A percentile compares a stretch with the other conserved stretches of the same genome.
These are phyloP conservation scores for Apophysomyces variabilis DNA, from an alignment of 371 early-diverging fungal species.

Conservation along the genomic window DNA sequence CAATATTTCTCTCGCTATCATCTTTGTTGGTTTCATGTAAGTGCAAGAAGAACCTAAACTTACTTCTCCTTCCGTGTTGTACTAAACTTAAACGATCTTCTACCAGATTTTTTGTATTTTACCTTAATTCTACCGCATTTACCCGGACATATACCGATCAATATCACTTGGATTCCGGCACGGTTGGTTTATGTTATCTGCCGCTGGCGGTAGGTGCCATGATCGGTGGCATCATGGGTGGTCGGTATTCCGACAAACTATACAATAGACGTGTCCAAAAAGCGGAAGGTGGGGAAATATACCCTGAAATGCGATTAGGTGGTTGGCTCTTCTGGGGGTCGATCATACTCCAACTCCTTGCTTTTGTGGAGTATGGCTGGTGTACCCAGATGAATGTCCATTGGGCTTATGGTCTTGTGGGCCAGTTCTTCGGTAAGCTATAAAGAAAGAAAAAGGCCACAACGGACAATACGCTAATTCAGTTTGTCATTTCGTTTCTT, in stretches of 20 bases:
- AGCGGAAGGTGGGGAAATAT: slow-evolving; percentile 20
- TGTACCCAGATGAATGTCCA: slow-evolving; percentile 42
- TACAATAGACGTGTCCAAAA: slow-evolving; percentile 30
- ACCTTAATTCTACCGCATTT: slow-evolving; percentile 28
- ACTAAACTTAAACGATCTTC: too few relatives aligned
- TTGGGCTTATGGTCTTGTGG: slow-evolving; percentile 42
- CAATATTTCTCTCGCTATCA: slow-evolving; percentile 35
- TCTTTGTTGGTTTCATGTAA: slow-evolving; percentile 45
- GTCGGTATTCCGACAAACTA: slow-evolving; percentile 35
- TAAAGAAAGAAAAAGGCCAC: background rate
- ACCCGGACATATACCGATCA: slow-evolving; percentile 32
- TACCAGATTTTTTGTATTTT: slow-evolving; percentile 29
- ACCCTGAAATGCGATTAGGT: slow-evolving; percentile 49
- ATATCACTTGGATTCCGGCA: slow-evolving; percentile 30
- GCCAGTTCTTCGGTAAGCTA: slow-evolving; percentile 42
- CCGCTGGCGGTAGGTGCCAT: slow-evolving; percentile 33
- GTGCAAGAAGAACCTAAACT: slow-evolving; percentile 4
- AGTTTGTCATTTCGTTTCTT: too few relatives aligned
- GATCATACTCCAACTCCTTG: slow-evolving; percentile 21
- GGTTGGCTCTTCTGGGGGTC: slow-evolving; percentile 26
- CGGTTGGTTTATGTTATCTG: slow-evolving; percentile 33
- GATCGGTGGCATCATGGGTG: slow-evolving; percentile 39
- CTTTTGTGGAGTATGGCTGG: slow-evolving; percentile 49
- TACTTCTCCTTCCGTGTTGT: too few relatives aligned
- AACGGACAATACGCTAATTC: background rate